Conservation (phyloP, 2,329 filamentous ascomycete species). For the Lasiodiplodia citricola region DNA sequence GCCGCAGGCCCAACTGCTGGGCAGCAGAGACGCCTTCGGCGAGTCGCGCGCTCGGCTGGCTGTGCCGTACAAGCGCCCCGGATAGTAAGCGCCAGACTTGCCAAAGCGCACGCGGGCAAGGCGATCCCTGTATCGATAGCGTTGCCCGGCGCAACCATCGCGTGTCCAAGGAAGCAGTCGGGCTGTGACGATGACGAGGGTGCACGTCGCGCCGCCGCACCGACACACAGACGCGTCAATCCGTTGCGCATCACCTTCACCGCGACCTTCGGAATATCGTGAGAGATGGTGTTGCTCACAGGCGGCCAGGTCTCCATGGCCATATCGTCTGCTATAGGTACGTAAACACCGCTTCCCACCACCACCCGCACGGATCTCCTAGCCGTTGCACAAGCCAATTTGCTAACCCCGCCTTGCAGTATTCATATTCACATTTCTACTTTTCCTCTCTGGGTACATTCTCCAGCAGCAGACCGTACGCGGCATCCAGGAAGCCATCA, state of each 20-base stretch:
- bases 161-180: neutral
- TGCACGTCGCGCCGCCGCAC: neutral
- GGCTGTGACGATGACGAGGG: neutral
- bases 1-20: neutral
- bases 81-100: neutral
- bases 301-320: constrained; percentile 73
- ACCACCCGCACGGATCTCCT: neutral
- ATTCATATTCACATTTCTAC: constrained; percentile 75
- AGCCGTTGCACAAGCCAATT: constrained; percentile 5
- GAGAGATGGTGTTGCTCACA: constrained; percentile 62
- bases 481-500: constrained; percentile 76
- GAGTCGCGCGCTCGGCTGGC: neutral
- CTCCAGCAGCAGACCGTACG: constrained; percentile 85
- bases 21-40: neutral
- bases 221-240: constrained; percentile 11
- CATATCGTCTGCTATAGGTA: constrained; percentile 68
- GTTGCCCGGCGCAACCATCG: constrained; percentile 18
- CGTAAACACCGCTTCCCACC: constrained; percentile 32
- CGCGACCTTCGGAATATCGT: neutral
- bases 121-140: constrained; percentile 11
- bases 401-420: constrained; percentile 50
- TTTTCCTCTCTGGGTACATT: constrained; percentile 87
- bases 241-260: neutral
- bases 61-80: neutral
- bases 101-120: neutral